phyloP scores from a whole-genome alignment of 495 filamentous ascomycete species.

The Penicillium canescens region DNA sequence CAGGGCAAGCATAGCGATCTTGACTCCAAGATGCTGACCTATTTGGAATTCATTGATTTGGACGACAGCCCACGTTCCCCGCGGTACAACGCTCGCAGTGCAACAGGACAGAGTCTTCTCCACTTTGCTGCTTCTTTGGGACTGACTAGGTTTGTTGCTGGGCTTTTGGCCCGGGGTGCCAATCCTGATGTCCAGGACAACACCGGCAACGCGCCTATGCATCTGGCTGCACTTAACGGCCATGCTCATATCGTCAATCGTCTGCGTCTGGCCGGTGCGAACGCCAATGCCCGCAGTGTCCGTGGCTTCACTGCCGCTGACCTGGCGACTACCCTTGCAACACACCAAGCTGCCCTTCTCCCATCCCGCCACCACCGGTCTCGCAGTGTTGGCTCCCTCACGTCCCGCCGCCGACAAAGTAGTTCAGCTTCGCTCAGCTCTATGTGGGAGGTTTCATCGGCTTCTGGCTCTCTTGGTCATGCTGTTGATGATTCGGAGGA shows the following conservation, averaged over 20 bases:
- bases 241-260: constrained; percentile 74
- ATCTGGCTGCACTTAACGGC: constrained; percentile 77
- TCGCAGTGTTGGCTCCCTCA: constrained; percentile 57
- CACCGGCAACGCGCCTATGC: constrained; percentile 81
- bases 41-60: constrained; percentile 76
- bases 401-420: constrained; percentile 60
- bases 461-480: constrained; percentile 40
- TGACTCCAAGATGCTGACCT: constrained; percentile 71
- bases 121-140: constrained; percentile 79
- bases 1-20: constrained; percentile 53
- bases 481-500: constrained; percentile 45
- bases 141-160: constrained; percentile 74
- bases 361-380: constrained; percentile 55
- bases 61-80: constrained; percentile 69
- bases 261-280: constrained; percentile 71
- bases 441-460: constrained; percentile 57
- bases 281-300: constrained; percentile 67
- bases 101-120: constrained; percentile 77
- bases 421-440: constrained; percentile 67
- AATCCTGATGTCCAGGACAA: constrained; percentile 74
- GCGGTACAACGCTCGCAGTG: constrained; percentile 60
- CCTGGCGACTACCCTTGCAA: constrained; percentile 63
- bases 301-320: constrained; percentile 73
- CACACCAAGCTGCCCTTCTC: constrained; percentile 54
- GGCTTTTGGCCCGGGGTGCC: constrained; percentile 77